phyloP scores from a whole-genome alignment of 2,329 filamentous ascomycete genomes.

The Monilinia vaccinii-corymbosi region DNA sequence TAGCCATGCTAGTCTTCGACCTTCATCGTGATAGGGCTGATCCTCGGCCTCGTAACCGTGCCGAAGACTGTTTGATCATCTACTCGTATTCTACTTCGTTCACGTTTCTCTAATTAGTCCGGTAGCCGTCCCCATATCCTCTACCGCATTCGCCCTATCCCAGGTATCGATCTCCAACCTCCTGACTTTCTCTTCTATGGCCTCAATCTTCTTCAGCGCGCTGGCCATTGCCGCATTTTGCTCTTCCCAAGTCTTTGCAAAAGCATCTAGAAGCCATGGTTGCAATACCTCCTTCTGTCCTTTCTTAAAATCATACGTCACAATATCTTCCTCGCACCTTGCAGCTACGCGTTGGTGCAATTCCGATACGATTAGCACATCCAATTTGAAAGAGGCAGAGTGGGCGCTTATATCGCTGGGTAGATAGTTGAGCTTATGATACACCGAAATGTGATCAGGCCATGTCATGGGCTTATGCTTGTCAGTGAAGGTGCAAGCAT shows the following conservation, averaged over 20 bases:
- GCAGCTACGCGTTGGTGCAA: constrained; percentile 63
- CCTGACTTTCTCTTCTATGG: constrained; percentile 49
- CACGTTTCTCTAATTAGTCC: neutral
- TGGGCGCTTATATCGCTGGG: neutral
- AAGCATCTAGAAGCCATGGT: constrained; percentile 52
- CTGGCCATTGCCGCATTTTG: constrained; percentile 50
- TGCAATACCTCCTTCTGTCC: constrained; percentile 48
- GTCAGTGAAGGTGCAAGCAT: neutral
- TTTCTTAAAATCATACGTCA: constrained; percentile 63
- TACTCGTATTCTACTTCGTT: no score
- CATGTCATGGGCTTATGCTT: constrained; percentile 59
- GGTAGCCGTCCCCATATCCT: constrained; percentile 49
- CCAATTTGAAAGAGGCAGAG: constrained; percentile 46
- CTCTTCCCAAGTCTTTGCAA: constrained; percentile 47
- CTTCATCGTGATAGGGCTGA: neutral
- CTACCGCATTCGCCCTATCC: constrained; percentile 61
- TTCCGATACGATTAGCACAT: constrained; percentile 66
- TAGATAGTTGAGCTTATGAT: constrained; percentile 58
- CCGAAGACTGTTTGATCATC: no score
- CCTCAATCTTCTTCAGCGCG: constrained; percentile 53
- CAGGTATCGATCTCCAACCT: constrained; percentile 63
- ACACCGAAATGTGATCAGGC: constrained; percentile 73
- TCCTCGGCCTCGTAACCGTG: no score
- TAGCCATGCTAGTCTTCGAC: neutral
- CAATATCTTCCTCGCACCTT: constrained; percentile 66